A percentile compares a stretch with the other conserved stretches of the same genome.
These are phyloP conservation scores for Helicostylum pulchrum DNA, from an alignment of 192 early-diverging fungal genomes.

Conservation along the genomic window DNA sequence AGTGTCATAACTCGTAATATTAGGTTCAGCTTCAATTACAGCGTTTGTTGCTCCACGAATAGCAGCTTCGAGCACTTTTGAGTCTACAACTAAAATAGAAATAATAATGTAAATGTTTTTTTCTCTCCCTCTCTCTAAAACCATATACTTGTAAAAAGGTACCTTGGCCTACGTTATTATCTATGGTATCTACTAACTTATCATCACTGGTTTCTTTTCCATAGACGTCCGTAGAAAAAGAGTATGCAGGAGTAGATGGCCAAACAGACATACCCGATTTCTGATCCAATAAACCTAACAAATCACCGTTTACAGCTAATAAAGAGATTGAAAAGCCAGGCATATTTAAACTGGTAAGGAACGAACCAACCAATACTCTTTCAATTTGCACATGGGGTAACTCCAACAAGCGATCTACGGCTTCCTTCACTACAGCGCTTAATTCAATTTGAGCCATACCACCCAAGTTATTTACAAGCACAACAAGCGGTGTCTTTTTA, in stretches of 20 bases:
- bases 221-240: not conserved
- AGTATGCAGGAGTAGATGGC: slow-evolving; percentile 22
- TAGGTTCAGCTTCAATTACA: slow-evolving; percentile 52
- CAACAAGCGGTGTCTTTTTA: slow-evolving; percentile 42
- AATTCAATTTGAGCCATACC: slow-evolving; percentile 71
- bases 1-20: slow-evolving; percentile 67
- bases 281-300: slow-evolving; percentile 49
- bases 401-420: slow-evolving; percentile 44
- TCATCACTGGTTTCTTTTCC: not conserved
- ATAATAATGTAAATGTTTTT: not conserved
- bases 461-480: slow-evolving; percentile 86
- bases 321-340: slow-evolving; percentile 71
- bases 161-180: not conserved
- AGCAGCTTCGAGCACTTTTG: slow-evolving; percentile 19
- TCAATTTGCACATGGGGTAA: slow-evolving; percentile 39
- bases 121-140: too few relatives aligned
- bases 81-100: slow-evolving; percentile 5
- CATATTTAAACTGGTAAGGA: slow-evolving; percentile 84
- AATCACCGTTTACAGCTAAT: slow-evolving; percentile 47
- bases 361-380: slow-evolving; percentile 65
- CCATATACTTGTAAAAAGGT: not conserved
- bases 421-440: slow-evolving; percentile 66
- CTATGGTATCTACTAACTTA: not conserved
- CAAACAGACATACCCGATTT: slow-evolving; percentile 62
- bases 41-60: slow-evolving; percentile 38